Conservation (phyloP, 2,329 filamentous ascomycete genomes). For the Colletotrichum graminicola region DNA sequence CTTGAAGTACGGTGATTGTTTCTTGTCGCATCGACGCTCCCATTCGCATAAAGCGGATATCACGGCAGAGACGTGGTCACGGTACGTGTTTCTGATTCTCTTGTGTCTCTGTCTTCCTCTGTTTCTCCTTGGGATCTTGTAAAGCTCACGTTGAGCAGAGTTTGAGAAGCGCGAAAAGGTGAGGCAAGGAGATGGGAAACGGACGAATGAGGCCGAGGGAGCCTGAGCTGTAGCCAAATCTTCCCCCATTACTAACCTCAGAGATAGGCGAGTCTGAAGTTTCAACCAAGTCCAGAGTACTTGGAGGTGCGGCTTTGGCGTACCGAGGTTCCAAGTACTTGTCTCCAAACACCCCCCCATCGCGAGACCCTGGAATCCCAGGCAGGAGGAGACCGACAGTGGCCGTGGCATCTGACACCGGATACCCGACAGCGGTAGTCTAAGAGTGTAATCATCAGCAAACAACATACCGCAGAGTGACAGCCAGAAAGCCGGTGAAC, state of each 20-base stretch:
- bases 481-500: no score
- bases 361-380: slow-evolving; percentile 3
- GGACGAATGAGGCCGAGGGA: slow-evolving; percentile 29
- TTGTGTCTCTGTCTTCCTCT: neutral
- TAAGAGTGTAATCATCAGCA: neutral
- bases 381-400: neutral
- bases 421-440: neutral
- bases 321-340: slow-evolving; percentile 6
- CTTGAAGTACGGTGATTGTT: slow-evolving; percentile 3
- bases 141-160: neutral
- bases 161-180: slow-evolving; percentile 19
- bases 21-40: slow-evolving; percentile 30
- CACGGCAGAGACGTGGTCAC: slow-evolving; percentile 9
- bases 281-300: slow-evolving; percentile 34
- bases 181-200: slow-evolving; percentile 25
- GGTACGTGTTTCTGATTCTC: slow-evolving; percentile 23
- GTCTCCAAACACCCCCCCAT: slow-evolving; percentile 1
- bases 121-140: neutral
- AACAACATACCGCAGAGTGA: no score
- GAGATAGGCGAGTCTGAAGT: slow-evolving; percentile 12
- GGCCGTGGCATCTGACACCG: slow-evolving; percentile 4
- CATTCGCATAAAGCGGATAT: slow-evolving; percentile 27
- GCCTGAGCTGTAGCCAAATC: slow-evolving; percentile 24
- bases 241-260: slow-evolving; percentile 23
- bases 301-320: slow-evolving; percentile 7